Percentiles rank a stretch among this genome's conserved stretches.
phyloP scores from a whole-genome alignment of 257 asterid genomes.

The Nicotiana knightiana region DNA sequence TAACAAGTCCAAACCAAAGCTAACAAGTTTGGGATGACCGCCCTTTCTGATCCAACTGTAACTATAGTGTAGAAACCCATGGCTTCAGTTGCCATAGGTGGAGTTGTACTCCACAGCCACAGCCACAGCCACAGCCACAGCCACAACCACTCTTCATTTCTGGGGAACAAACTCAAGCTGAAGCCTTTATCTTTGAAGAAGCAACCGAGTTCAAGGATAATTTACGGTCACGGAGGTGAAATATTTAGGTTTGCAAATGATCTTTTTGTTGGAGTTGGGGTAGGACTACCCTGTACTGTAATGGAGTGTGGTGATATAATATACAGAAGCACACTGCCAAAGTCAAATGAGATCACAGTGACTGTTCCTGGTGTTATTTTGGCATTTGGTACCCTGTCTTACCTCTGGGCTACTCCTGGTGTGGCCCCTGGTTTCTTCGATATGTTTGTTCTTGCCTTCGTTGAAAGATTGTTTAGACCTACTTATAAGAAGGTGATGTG shows the following conservation, averaged over 20 bases:
- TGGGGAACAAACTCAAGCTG: conserved; percentile 48
- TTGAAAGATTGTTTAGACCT: conserved; percentile 71
- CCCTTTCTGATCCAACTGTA: not conserved
- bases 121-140: conserved; percentile 2
- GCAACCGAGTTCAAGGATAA: conserved; percentile 21
- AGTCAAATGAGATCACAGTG: conserved; percentile 51
- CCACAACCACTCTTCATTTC: conserved; percentile 44
- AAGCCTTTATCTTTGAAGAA: conserved; percentile 32
- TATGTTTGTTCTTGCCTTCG: conserved; percentile 92
- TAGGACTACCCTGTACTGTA: conserved; percentile 94
- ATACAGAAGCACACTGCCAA: conserved; percentile 89
- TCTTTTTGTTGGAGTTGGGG: conserved; percentile 86
- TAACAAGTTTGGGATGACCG: conserved; percentile 17
- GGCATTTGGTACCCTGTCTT: conserved; percentile 79
- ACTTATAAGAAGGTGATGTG: conserved; percentile 60
- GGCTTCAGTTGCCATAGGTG: conserved; percentile 59
- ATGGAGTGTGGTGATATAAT: conserved; percentile 97
- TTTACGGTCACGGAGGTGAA: conserved; percentile 48
- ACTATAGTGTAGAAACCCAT: conserved; percentile 17
- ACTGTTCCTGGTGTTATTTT: conserved; percentile 86
- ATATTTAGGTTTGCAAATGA: conserved; percentile 40
- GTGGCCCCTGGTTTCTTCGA: conserved; percentile 99
- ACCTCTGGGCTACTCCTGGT: conserved; percentile 98
- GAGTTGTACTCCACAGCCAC: conserved; percentile 30
- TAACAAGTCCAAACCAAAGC: not conserved